A percentile compares a stretch with the other conserved stretches of the same genome.
Conservation (phyloP, 305 asterid genomes). For the Petunia hybrid region DNA sequence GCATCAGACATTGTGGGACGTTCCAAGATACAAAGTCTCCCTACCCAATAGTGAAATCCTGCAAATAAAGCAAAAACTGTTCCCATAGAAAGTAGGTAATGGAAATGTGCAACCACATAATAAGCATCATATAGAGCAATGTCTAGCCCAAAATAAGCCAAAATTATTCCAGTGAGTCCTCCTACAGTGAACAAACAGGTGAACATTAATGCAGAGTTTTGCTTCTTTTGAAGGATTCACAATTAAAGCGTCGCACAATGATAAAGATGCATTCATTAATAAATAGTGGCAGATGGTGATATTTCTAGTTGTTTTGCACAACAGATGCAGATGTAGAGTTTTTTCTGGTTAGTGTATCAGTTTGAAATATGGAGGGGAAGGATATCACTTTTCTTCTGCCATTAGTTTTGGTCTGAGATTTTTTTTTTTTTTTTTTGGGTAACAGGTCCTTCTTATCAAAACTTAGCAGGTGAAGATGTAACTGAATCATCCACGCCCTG, state of each 20-base stretch:
- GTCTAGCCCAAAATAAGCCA: too few relatives aligned
- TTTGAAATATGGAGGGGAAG: background rate
- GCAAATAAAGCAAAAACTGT: too few relatives aligned
- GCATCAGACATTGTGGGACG: constrained; percentile 6
- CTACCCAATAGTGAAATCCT: too few relatives aligned
- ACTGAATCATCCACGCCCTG: constrained; percentile 52
- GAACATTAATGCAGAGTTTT: background rate
- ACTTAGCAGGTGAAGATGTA: constrained; percentile 50
- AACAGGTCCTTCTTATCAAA: constrained; percentile 61
- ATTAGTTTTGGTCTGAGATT: constrained; percentile 39
- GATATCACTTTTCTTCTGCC: constrained; percentile 22
- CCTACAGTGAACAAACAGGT: too few relatives aligned
- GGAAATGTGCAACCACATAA: too few relatives aligned
- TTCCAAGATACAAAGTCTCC: background rate
- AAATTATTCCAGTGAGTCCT: too few relatives aligned
- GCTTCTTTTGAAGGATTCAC: constrained; percentile 5
- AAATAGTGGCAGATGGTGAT: background rate
- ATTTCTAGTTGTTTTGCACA: background rate
- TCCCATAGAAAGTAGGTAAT: too few relatives aligned
- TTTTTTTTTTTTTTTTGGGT: constrained; percentile 16
- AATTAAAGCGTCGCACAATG: background rate
- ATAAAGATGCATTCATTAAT: background rate
- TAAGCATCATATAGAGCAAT: too few relatives aligned
- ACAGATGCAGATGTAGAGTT: background rate
- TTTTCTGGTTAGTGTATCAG: background rate